phyloP scores from a whole-genome alignment of 2,329 filamentous ascomycete genomes.

The Aspergillus phoenicis region DNA sequence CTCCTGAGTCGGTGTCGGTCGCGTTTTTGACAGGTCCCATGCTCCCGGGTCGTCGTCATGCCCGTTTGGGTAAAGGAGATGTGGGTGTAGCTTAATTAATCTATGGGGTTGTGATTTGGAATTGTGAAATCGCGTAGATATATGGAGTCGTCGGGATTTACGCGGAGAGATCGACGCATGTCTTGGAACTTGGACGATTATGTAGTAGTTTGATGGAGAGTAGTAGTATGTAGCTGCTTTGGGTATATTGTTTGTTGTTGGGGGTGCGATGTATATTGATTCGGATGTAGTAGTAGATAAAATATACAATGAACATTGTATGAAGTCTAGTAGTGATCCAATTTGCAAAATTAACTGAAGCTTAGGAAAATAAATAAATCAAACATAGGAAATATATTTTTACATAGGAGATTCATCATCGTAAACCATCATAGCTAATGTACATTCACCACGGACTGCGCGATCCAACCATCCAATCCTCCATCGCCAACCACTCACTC shows the following conservation, averaged over 20 bases:
- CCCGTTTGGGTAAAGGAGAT: background rate
- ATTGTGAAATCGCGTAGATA: background rate
- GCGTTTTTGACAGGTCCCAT: slow-evolving; percentile 6
- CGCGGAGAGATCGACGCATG: background rate
- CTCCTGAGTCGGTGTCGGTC: background rate
- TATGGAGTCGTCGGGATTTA: background rate
- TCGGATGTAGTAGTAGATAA: background rate
- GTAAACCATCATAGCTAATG: slow-evolving; percentile 2
- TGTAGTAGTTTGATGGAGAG: background rate
- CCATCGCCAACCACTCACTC: slow-evolving; percentile 95
- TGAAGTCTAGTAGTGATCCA: too few species aligned
- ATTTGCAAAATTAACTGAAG: background rate
- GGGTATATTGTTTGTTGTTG: background rate
- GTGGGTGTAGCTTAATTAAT: background rate
- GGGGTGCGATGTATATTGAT: background rate
- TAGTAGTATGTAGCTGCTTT: background rate
- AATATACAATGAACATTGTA: too few species aligned
- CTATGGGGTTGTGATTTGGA: slow-evolving; percentile 6
- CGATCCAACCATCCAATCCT: slow-evolving; percentile 95
- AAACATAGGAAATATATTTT: slow-evolving; percentile 6
- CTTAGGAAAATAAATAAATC: background rate
- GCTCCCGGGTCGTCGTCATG: background rate
- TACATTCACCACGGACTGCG: slow-evolving; percentile 47
- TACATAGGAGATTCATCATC: slow-evolving; percentile 30
- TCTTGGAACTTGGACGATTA: background rate